Percentiles rank a stretch among this genome's conserved stretches.
Evolutionary conservation across 305 asterid genomes (phyloP).

Genomic region (Caryopteris hybrid): DNA sequence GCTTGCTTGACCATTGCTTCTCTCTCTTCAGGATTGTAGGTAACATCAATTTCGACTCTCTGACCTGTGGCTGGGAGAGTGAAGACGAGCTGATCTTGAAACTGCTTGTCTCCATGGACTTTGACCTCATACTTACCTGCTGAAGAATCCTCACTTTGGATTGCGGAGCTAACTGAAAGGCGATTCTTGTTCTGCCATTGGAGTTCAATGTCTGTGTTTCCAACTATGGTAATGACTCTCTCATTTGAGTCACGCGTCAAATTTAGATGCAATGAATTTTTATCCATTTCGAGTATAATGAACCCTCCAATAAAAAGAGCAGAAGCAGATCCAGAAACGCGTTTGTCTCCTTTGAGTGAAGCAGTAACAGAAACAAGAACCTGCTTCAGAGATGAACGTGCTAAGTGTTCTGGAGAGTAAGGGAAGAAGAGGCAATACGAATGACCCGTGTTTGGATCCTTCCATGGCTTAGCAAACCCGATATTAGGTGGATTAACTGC

Average conservation of each 20-base stretch:
- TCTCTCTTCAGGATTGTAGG: slow-evolving; percentile 45
- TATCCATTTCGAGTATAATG: slow-evolving; percentile 47
- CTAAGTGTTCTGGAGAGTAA: slow-evolving; percentile 64
- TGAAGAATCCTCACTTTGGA: slow-evolving; percentile 28
- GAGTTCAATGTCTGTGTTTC: slow-evolving; percentile 62
- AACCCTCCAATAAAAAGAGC: slow-evolving; percentile 81
- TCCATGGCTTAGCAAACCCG: slow-evolving; percentile 71
- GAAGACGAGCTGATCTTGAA: slow-evolving; percentile 54
- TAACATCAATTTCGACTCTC: slow-evolving; percentile 54
- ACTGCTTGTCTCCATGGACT: slow-evolving; percentile 30
- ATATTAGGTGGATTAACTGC: slow-evolving; percentile 56
- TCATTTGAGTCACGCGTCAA: slow-evolving; percentile 43
- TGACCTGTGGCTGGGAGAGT: slow-evolving; percentile 77
- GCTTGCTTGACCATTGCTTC: slow-evolving; percentile 4
- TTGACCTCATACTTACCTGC: slow-evolving; percentile 54
- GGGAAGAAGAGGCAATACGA: slow-evolving; percentile 74
- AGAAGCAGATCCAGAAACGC: slow-evolving; percentile 67
- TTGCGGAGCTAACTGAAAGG: slow-evolving; percentile 33
- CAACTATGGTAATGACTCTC: slow-evolving; percentile 52
- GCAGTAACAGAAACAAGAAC: slow-evolving; percentile 55
- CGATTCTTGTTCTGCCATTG: slow-evolving; percentile 51
- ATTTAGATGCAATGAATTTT: slow-evolving; percentile 42
- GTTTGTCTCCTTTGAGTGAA: slow-evolving; percentile 47
- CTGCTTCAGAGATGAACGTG: slow-evolving; percentile 26
- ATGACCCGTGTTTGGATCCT: slow-evolving; percentile 46